Conservation (phyloP, 768 basidiomycete species). For the Tylopilus felleus region DNA sequence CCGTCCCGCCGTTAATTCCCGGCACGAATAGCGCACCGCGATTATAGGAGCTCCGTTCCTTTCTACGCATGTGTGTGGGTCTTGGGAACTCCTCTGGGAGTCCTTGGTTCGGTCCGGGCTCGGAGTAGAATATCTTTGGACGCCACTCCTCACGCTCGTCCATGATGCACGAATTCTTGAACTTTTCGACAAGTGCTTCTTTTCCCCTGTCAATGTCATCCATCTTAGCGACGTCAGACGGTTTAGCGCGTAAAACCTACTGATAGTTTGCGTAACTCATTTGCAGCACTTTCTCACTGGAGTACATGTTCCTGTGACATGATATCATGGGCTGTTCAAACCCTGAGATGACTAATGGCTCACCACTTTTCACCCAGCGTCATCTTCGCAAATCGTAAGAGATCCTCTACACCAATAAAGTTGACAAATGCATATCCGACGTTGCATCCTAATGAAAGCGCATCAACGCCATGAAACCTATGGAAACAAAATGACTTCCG, state of each 20-base stretch:
- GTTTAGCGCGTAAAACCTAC: slow-evolving; percentile 43
- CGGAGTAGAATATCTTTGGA: slow-evolving; percentile 81
- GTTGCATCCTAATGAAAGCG: slow-evolving; percentile 56
- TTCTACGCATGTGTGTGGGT: slow-evolving; percentile 76
- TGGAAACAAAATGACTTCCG: slow-evolving; percentile 15
- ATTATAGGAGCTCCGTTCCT: slow-evolving; percentile 79
- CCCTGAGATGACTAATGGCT: slow-evolving; percentile 15
- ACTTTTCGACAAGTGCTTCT: slow-evolving; percentile 86
- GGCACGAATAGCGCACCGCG: slow-evolving; percentile 70
- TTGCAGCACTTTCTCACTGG: slow-evolving; percentile 85
- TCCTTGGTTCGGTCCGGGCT: slow-evolving; percentile 66
- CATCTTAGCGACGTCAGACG: slow-evolving; percentile 8
- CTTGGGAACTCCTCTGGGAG: slow-evolving; percentile 77
- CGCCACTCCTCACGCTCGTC: slow-evolving; percentile 81
- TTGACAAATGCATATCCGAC: slow-evolving; percentile 89
- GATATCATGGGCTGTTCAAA: slow-evolving; percentile 3
- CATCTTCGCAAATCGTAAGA: slow-evolving; percentile 69
- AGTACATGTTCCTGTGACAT: slow-evolving; percentile 77
- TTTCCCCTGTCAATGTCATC: slow-evolving; percentile 58
- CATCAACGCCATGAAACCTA: background rate
- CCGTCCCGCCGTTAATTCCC: slow-evolving; percentile 29
- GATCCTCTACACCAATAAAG: slow-evolving; percentile 75
- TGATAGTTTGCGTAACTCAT: slow-evolving; percentile 94
- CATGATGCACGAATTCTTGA: slow-evolving; percentile 90
- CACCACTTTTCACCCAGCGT: slow-evolving; percentile 82